Evolutionary conservation across 1,284 basidiomycete species (phyloP), one percentile per base, ranked within the genome.

Genomic region (Leccinum pachyderme): DNA sequence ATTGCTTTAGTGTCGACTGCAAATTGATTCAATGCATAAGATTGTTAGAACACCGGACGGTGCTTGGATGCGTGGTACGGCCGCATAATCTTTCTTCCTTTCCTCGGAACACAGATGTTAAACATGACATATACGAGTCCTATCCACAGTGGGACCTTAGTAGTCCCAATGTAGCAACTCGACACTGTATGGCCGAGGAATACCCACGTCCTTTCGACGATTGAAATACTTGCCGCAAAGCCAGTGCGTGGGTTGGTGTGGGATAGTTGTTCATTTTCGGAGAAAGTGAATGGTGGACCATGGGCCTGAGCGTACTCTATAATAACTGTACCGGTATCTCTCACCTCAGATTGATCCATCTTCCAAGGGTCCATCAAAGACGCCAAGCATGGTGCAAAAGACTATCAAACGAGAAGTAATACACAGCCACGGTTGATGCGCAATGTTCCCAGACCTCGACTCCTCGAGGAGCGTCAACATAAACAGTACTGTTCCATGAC

Each of bases 171-270:
- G 43, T 27, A 27, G 27, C 9, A 6, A 22, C 15, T 29, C 7
- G 28, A n/a, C n/a, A n/a, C n/a, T 24, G 32, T n/a, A n/a, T 11
- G 18, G 13, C 35, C 35, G 35, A 46, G 25, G 45, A 49, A 37
- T 29, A 33, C 29, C 22, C 32, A 12, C 12, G 15, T 15, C 32
- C 13, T 47, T 9, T 29, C 28, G 28, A 29, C 46, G 18, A 53
- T 41, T 31, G 18, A 37, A 39, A 22, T 24, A 45, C 2, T 9
- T 39, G 25, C 18, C n/a, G n/a, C n/a, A n/a, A 11, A 11, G 37
- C 33, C 39, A n/a, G 27, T 11, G 12, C 39, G 7, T 57, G n/a
- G 29, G 12, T 59, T 45, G 31, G 53, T 57, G 53, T 57, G 35
- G 28, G 37, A 46, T 29, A 35, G 15, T 24, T 15, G 6, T 24